Evolutionary conservation across 2,329 filamentous ascomycete genomes (phyloP).

Genomic region (Pezicula radicicola): DNA sequence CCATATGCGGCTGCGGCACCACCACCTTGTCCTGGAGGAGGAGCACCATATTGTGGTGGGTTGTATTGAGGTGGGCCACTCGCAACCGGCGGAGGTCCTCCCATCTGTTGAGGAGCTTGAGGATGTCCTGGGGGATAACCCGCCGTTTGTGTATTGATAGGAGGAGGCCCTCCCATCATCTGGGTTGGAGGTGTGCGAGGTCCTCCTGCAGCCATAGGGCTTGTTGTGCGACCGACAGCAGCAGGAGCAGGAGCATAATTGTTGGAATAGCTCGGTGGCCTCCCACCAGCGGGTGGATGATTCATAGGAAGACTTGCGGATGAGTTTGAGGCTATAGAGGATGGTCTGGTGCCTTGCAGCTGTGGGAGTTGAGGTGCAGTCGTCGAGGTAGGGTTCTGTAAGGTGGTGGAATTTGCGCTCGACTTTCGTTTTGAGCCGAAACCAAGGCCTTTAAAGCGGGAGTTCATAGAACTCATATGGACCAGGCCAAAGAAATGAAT

Average conservation of each 20-base stretch:
- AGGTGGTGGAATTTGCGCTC: conserved; percentile 51
- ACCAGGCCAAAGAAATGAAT: conserved; percentile 26
- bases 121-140: conserved; percentile 55
- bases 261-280: conserved; percentile 62
- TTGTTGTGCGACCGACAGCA: conserved; percentile 48
- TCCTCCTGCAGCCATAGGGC: conserved; percentile 26
- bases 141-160: conserved; percentile 62
- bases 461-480: conserved; percentile 77
- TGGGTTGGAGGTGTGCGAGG: conserved; percentile 30
- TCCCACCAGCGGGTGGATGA: conserved; percentile 55
- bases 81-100: conserved; percentile 19
- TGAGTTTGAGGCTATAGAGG: conserved; percentile 46
- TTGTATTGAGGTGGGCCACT: conserved; percentile 27
- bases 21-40: conserved; percentile 17
- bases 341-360: conserved; percentile 18
- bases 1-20: conserved; percentile 25
- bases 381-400: conserved; percentile 24
- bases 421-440: conserved; percentile 75
- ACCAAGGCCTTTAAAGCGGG: conserved; percentile 75
- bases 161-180: conserved; percentile 56
- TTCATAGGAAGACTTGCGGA: conserved; percentile 59
- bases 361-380: conserved; percentile 20
- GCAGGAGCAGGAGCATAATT: conserved; percentile 49
- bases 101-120: conserved; percentile 38
- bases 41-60: conserved; percentile 27